Conservation (phyloP, 1,139 yeast genomes). For the Debaryomyces subglobosus region DNA sequence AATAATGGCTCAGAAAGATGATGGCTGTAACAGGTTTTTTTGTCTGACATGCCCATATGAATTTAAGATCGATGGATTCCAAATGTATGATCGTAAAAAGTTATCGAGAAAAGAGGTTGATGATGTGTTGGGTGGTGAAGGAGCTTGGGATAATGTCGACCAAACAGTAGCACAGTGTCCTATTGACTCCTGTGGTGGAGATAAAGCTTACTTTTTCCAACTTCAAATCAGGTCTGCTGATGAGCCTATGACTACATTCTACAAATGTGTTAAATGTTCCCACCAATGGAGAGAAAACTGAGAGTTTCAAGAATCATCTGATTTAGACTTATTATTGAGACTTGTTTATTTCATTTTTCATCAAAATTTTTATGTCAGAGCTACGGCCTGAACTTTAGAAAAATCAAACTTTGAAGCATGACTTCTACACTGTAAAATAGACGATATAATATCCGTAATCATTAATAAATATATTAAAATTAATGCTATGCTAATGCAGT, state of each 20-base stretch:
- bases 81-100: conserved; percentile 80
- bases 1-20: conserved; percentile 49
- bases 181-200: conserved; percentile 79
- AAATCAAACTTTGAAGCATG: neutral
- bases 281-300: conserved; percentile 97
- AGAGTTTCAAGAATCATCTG: neutral
- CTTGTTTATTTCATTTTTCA: neutral
- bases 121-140: conserved; percentile 95
- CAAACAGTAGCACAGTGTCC: conserved; percentile 91
- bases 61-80: conserved; percentile 81
- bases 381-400: neutral
- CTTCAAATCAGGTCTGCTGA: conserved; percentile 92
- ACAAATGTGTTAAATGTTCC: conserved; percentile 89
- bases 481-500: neutral
- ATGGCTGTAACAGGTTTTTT: conserved; percentile 58
- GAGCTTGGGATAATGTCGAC: conserved; percentile 99
- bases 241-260: conserved; percentile 95
- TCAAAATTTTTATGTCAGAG: neutral
- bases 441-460: neutral
- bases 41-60: conserved; percentile 96
- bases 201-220: conserved; percentile 95
- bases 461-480: neutral
- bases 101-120: conserved; percentile 89
- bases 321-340: neutral
- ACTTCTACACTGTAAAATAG: conserved; percentile 4